Evolutionary conservation across 345 rosid species (phyloP).

Genomic region (Ricinus communis): DNA sequence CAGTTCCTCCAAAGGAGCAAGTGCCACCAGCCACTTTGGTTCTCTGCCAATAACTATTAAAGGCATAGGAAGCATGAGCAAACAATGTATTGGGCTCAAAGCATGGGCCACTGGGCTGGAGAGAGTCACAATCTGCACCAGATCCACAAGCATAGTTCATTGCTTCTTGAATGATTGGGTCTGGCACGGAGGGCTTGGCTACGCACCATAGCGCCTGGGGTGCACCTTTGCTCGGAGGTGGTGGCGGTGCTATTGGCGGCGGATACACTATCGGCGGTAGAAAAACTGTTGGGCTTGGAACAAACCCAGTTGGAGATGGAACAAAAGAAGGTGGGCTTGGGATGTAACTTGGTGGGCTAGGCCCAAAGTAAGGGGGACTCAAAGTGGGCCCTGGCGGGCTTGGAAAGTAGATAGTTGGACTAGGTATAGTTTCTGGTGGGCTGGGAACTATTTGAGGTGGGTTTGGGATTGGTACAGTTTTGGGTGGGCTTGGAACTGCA

Average conservation of each 20-base stretch:
- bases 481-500: slow-evolving; percentile 17
- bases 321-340: slow-evolving; percentile 20
- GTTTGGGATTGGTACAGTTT: neutral
- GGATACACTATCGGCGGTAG: slow-evolving; percentile 79
- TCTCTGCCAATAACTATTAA: slow-evolving; percentile 92
- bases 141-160: slow-evolving; percentile 93
- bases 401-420: slow-evolving; percentile 6
- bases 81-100: slow-evolving; percentile 70
- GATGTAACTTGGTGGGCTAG: slow-evolving; percentile 10
- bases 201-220: slow-evolving; percentile 77
- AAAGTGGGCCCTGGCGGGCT: slow-evolving; percentile 34
- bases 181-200: slow-evolving; percentile 93
- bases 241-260: slow-evolving; percentile 68
- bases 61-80: slow-evolving; percentile 90
- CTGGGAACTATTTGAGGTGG: slow-evolving; percentile 16
- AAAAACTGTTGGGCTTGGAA: slow-evolving; percentile 52
- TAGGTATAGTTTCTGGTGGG: slow-evolving; percentile 28
- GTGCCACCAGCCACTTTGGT: slow-evolving; percentile 70
- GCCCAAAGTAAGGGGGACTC: neutral
- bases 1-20: slow-evolving; percentile 92
- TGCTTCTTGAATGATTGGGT: slow-evolving; percentile 88
- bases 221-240: slow-evolving; percentile 43
- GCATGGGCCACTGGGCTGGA: slow-evolving; percentile 66
- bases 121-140: slow-evolving; percentile 77
- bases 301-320: slow-evolving; percentile 25